Base-by-base conservation (phyloP, 805 yeast species). In the Lipomyces sp. region DNA sequence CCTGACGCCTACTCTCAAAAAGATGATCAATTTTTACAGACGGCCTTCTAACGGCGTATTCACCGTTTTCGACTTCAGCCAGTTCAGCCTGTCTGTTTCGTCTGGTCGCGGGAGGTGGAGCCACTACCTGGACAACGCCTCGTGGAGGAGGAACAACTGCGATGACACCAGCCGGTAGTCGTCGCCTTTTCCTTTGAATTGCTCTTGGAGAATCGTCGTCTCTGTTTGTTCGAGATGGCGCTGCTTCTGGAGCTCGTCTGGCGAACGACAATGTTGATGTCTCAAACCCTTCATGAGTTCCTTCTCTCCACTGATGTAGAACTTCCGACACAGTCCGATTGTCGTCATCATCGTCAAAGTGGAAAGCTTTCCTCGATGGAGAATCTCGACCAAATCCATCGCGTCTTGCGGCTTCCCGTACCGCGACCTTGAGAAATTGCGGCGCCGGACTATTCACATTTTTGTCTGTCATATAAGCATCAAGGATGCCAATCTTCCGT, bases 231-330 rank as follows among this genome's bases (percentile, higher is more conserved):
- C 29, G 18, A 7, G 30, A 13, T 4, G 32, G 24, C 6, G 30
- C 51, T 32, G 55, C 7, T 6, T n/a, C 6, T n/a, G 59, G 42
- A 11, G 24, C 30, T 3, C 35, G 11, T 6, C 60, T 39, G 15
- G 48, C n/a, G 56, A 66, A 64, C 8, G 59, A 18, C 58, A 57
- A 4, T 3, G 58, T 18, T 18, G 72, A 69, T 5, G 66, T 60
- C 35, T 62, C 63, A 51, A 69, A 70, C 13, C 67, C 71, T 33
- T 61, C 71, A 35, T 67, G 67, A 4, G 73, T 64, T 5, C 73
- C 73, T 50, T 64, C 66, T 15, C 69, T 29, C 73, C 73, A 70
- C 24, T 54, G 54, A 11, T 59, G 62, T 39, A 70, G 35, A 3
- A 70, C 69, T 11, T 58, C 58, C 5, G 58, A n/a, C 0, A 66